Base-by-base conservation (phyloP, 2,329 filamentous ascomycete species). In the Ceratocystis alfenasii region DNA sequence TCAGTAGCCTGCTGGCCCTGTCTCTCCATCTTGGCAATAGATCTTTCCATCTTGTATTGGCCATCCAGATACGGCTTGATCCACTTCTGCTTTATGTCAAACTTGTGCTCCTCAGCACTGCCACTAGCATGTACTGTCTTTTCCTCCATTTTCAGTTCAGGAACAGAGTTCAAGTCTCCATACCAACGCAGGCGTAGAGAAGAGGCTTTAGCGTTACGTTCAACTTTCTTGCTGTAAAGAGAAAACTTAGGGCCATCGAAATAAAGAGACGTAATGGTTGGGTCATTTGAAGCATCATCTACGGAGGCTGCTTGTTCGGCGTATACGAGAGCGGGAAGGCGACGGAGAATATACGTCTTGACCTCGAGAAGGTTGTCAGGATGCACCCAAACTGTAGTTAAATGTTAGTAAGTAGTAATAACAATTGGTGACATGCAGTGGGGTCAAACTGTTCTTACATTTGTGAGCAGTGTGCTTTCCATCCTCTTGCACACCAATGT, bases 321-420 rank as follows among this genome's bases (percentile, higher is more conserved):
- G 77, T 96, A 99, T 25, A 99, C 87, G 17, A 99, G 85, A 36
- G 95, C 86, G 0, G 94, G 94, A 25, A 99, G 82, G 67, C 89
- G 89, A 69, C 94, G 89, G 41, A 97, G 83, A 68, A 99, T 95
- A 72, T 90, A 86, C 4, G 94, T 97, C 81, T 97, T 96, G 74
- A 97, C 90, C 78, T 99, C 94, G 70, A 97, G 85, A 33, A 97
- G 80, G 76, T 99, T 97, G 72, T 99, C 94, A 41, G 86, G 83
- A 74, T 99, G 94, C 5, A 99, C 87, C 94, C 94, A 99, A 78
- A 96, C 86, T 88, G 66, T 6, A 55, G 12, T 22, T 64, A 36
- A 65, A 62, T 62, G 65, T 80, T 72, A 79, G 72, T 69, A 68
- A 15, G 41, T 33, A 46, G 22, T 5, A 33, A 44, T 57, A 44